Evolutionary conservation across 345 rosid genomes (phyloP).

Genomic region (Limnanthes douglasii): DNA sequence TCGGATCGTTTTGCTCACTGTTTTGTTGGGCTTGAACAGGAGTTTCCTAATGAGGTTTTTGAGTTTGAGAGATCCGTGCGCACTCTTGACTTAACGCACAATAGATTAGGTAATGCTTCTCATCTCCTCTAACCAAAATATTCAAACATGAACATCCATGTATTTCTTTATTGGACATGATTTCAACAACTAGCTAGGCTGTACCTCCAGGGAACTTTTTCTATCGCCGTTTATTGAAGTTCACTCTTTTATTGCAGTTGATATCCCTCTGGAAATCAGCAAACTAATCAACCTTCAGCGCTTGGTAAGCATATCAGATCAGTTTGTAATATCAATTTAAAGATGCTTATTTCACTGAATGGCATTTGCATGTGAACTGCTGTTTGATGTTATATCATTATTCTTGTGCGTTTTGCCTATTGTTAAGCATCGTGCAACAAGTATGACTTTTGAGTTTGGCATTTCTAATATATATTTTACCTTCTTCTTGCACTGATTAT

Average conservation of each 20-base stretch:
- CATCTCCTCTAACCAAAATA: no score
- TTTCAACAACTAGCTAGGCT: background rate
- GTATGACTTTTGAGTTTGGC: no score
- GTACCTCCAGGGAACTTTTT: background rate
- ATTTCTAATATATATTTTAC: no score
- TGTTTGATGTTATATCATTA: no score
- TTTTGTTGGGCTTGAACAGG: slow-evolving; percentile 30
- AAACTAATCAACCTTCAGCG: slow-evolving; percentile 78
- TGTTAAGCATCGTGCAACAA: no score
- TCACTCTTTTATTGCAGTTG: slow-evolving; percentile 51
- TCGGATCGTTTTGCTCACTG: background rate
- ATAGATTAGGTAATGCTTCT: slow-evolving; percentile 53
- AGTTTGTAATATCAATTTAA: no score
- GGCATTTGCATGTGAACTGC: no score
- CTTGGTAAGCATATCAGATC: slow-evolving; percentile 49
- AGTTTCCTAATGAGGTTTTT: slow-evolving; percentile 72
- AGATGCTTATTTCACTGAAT: no score
- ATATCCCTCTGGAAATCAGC: slow-evolving; percentile 69
- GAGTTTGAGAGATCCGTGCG: slow-evolving; percentile 63
- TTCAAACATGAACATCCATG: no score
- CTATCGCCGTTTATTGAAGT: slow-evolving; percentile 40
- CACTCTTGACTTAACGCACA: slow-evolving; percentile 78
- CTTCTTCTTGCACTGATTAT: no score
- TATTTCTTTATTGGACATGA: background rate
- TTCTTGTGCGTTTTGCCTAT: no score